Percentiles rank a stretch among this genome's conserved stretches.
These are phyloP conservation scores for Teunomyces aglyptinius DNA, from an alignment of 805 yeast species.

Conservation along the genomic window DNA sequence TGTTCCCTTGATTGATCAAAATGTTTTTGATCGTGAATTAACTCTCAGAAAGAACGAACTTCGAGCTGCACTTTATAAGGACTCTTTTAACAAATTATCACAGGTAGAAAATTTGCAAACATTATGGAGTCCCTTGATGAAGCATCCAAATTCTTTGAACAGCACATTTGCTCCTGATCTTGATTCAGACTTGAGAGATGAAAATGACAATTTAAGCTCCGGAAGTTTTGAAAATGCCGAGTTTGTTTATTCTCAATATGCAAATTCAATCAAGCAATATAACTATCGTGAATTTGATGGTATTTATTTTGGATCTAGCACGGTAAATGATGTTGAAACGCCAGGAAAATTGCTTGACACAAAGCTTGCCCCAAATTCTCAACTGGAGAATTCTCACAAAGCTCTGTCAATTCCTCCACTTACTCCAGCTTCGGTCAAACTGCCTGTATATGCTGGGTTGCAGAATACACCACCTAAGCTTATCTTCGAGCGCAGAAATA, in stretches of 20 bases:
- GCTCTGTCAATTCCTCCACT: neutral
- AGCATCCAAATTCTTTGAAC: neutral
- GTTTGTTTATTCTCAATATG: constrained; percentile 2
- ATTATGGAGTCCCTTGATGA: neutral
- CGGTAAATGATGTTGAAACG: neutral
- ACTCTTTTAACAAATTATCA: constrained; percentile 8
- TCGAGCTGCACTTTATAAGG: constrained; percentile 11
- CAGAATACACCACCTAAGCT: neutral
- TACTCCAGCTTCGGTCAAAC: neutral
- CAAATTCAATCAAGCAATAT: neutral
- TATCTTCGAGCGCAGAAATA: neutral
- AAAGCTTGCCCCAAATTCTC: neutral
- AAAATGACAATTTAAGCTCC: constrained; percentile 4
- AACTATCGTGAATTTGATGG: neutral
- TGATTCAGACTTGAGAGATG: constrained; percentile 1
- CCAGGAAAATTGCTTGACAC: neutral
- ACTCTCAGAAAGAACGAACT: constrained; percentile 11
- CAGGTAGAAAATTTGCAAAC: constrained; percentile 3
- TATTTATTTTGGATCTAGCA: neutral
- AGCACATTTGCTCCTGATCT: neutral
- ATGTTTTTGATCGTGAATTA: constrained; percentile 10
- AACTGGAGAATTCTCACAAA: neutral
- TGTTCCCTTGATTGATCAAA: constrained; percentile 10
- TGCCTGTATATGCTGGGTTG: neutral
- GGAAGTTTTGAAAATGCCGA: constrained; percentile 8